phyloP scores from a whole-genome alignment of 2,329 filamentous ascomycete species.

The Scedosporium apiospermum region DNA sequence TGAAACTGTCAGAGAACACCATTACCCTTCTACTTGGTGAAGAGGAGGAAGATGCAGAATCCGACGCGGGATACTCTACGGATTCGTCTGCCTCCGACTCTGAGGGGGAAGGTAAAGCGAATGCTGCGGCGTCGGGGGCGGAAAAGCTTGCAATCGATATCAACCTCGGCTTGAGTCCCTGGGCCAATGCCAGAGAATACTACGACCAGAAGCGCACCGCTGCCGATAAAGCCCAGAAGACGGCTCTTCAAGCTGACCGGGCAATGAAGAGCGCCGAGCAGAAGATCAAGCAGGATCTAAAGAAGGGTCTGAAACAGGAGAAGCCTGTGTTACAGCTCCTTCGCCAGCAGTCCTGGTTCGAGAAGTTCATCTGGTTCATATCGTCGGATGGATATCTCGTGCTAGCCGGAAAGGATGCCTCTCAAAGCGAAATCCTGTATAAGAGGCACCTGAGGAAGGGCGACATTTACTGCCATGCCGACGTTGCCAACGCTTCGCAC shows the following conservation, averaged over 20 bases:
- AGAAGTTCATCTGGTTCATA: conserved; percentile 93
- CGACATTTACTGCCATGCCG: conserved; percentile 86
- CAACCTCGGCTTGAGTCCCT: conserved; percentile 71
- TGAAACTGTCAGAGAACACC: conserved; percentile 84
- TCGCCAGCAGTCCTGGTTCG: conserved; percentile 84
- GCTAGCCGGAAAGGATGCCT: conserved; percentile 76
- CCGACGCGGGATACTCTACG: conserved; percentile 39
- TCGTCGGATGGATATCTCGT: conserved; percentile 93
- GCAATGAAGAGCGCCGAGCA: conserved; percentile 68
- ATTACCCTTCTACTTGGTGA: conserved; percentile 74
- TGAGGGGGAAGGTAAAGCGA: conserved; percentile 20
- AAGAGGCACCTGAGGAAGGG: conserved; percentile 76
- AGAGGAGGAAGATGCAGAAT: conserved; percentile 51
- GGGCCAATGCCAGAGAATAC: conserved; percentile 84
- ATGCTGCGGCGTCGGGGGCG: conserved; percentile 28
- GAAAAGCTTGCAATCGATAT: conserved; percentile 64
- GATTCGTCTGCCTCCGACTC: conserved; percentile 53
- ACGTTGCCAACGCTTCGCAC: conserved; percentile 73
- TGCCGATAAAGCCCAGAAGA: conserved; percentile 80
- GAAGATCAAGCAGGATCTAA: conserved; percentile 10
- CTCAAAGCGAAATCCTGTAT: conserved; percentile 91
- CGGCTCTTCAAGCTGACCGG: conserved; percentile 66
- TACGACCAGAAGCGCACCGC: conserved; percentile 83
- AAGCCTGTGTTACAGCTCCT: conserved; percentile 79
- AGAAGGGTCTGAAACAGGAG: conserved; percentile 78